Evolutionary conservation across 257 asterid genomes (phyloP), one percentile per base, ranked within the genome.

Genomic region (Anisodus tanguticus): DNA sequence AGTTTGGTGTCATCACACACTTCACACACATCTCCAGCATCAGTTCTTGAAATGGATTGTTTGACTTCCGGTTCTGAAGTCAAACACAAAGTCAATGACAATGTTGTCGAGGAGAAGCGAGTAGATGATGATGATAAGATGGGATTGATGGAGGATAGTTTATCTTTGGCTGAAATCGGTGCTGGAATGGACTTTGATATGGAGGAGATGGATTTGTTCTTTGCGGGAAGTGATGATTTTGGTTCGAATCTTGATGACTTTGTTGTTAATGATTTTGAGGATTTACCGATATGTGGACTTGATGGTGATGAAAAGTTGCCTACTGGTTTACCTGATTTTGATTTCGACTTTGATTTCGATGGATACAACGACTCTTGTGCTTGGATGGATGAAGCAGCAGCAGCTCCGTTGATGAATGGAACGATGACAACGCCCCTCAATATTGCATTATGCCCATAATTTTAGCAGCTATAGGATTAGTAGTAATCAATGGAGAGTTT

Each of bases 381-480:
- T 54, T 94, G 94, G 97, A 89, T 92, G 91, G 93, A 93, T 31
- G 97, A 92, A 3, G 79, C 84, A 45, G 66, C 84, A 37, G 8
- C 87, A 8, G 83, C 80, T 26, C 87, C 90, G 2, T 31, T 58
- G 86, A 87, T 90, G 89, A 87, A 88, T 43, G 92, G 90, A 70
- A 57, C 83, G 64, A 35, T 92, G 67, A 87, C 93, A 70, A 57
- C 93, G 22, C 77, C 97, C 87, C 94, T 92, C 83, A 87, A 93
- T 80, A 91, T 91, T 37, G 91, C 92, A 55, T 49, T 74, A 74
- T 96, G 97, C 98, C 98, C 90, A 71, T 96, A 88, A 93, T 93
- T 94, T 96, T 96, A 94, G 97, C 97, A 94, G 63, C 84, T 74
- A 86, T 4, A 69, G 59, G 82, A 71, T 39, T 22, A 68, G 51